Evolutionary conservation across 345 rosid species (phyloP).

Genomic region (Geranium rotundifolium): DNA sequence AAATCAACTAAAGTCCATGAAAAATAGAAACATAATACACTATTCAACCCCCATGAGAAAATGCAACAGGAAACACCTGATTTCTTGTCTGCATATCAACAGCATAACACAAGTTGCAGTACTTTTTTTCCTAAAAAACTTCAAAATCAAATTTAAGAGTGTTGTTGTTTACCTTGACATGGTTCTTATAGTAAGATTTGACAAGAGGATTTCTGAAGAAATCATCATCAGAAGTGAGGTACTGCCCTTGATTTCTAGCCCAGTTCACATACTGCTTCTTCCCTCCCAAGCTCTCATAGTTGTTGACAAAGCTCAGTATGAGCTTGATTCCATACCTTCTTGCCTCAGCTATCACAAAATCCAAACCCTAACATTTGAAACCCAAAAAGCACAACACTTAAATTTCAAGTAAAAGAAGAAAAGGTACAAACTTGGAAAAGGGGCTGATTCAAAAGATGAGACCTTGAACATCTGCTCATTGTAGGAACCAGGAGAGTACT

Average conservation of each 20-base stretch:
- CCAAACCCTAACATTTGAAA: conserved; percentile 53
- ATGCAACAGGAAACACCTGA: not conserved
- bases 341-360: conserved; percentile 91
- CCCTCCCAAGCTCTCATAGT: conserved; percentile 71
- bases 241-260: conserved; percentile 65
- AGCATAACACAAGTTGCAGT: not conserved
- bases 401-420: not conserved
- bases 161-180: conserved; percentile 40
- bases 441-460: not conserved
- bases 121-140: not conserved
- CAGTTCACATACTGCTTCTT: conserved; percentile 75
- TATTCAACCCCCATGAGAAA: not conserved
- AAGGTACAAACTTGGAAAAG: not conserved
- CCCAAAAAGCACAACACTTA: not conserved
- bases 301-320: conserved; percentile 62
- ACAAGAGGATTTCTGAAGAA: conserved; percentile 67
- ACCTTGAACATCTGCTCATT: conserved; percentile 72
- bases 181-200: conserved; percentile 75
- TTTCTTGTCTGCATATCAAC: not conserved
- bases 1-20: no score
- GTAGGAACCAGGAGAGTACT: conserved; percentile 65
- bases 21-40: no score
- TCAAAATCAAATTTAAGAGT: not conserved
- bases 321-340: conserved; percentile 57
- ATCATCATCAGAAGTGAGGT: conserved; percentile 63